phyloP scores from a whole-genome alignment of 169 alveolate genomes.

The Cryptosporidium sp. region DNA sequence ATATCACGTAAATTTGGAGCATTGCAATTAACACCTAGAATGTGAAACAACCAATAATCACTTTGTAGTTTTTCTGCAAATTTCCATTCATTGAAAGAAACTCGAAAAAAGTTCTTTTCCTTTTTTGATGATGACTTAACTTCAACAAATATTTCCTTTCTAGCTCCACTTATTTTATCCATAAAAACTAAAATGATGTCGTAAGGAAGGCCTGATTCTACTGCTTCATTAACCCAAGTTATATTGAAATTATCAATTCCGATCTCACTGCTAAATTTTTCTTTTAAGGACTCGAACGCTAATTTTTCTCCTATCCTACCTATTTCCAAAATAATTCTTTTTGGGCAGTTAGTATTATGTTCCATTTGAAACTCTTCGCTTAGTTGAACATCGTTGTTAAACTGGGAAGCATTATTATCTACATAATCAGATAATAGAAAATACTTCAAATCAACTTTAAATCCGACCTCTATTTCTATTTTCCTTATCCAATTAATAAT shows the following conservation, averaged over 20 bases:
- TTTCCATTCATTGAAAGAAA: slow-evolving; percentile 60
- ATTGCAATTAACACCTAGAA: slow-evolving; percentile 17
- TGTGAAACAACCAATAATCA: slow-evolving; percentile 46
- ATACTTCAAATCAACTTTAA: slow-evolving; percentile 22
- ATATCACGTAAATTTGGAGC: background rate
- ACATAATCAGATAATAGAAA: slow-evolving; percentile 28
- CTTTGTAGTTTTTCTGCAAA: slow-evolving; percentile 7
- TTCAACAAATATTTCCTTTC: slow-evolving; percentile 13
- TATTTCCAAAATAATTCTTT: background rate
- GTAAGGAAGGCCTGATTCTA: slow-evolving; percentile 61
- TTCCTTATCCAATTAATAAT: background rate
- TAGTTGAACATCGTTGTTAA: background rate
- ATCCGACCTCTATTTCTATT: slow-evolving; percentile 7
- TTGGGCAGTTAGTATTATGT: background rate
- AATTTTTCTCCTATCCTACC: slow-evolving; percentile 45
- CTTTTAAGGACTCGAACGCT: slow-evolving; percentile 13
- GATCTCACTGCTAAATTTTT: background rate
- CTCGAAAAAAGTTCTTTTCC: slow-evolving; percentile 12
- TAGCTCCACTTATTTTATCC: background rate
- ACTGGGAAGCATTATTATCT: background rate
- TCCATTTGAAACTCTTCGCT: background rate
- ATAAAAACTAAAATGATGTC: slow-evolving; percentile 5
- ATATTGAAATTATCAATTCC: background rate
- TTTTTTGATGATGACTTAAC: slow-evolving; percentile 63
- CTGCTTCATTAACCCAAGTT: slow-evolving; percentile 39